Evolutionary conservation across 345 rosid species (phyloP).

Genomic region (Eucalyptus urophylla): DNA sequence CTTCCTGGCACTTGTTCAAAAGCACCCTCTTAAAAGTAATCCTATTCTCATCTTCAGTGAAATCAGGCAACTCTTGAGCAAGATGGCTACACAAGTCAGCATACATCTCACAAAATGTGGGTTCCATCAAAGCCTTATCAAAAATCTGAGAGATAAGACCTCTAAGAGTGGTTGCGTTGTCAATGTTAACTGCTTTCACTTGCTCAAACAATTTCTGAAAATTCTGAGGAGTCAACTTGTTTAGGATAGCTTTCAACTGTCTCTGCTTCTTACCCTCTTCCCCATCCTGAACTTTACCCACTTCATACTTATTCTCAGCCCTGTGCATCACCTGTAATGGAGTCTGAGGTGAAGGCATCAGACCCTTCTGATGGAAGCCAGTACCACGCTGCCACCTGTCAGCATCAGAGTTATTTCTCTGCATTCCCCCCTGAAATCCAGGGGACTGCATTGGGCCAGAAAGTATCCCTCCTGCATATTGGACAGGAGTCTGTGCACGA

Average conservation of each 20-base stretch:
- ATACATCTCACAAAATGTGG: constrained; percentile 98
- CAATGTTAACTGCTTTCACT: constrained; percentile 79
- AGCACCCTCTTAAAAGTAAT: constrained; percentile 82
- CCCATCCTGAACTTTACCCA: constrained; percentile 69
- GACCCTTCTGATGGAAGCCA: constrained; percentile 56
- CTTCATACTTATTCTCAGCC: constrained; percentile 90
- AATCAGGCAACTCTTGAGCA: constrained; percentile 65
- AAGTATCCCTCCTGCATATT: constrained; percentile 38
- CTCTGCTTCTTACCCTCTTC: constrained; percentile 70
- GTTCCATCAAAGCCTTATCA: constrained; percentile 97
- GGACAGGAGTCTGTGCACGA: constrained; percentile 38
- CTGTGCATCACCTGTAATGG: constrained; percentile 81
- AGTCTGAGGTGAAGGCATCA: constrained; percentile 80
- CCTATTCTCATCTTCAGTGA: constrained; percentile 58
- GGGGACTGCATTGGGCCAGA: constrained; percentile 65
- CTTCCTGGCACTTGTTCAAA: constrained; percentile 92
- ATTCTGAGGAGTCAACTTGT: constrained; percentile 96
- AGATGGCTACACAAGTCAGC: constrained; percentile 69
- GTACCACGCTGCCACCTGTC: constrained; percentile 85
- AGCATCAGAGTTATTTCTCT: constrained; percentile 46
- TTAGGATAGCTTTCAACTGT: constrained; percentile 76
- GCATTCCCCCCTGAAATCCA: constrained; percentile 59
- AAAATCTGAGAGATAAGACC: constrained; percentile 90
- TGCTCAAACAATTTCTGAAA: constrained; percentile 88
- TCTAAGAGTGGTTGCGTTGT: constrained; percentile 57